These are phyloP conservation scores for Coemansia sp. DNA, from an alignment of 192 early-diverging fungal genomes.

Conservation along the genomic window DNA sequence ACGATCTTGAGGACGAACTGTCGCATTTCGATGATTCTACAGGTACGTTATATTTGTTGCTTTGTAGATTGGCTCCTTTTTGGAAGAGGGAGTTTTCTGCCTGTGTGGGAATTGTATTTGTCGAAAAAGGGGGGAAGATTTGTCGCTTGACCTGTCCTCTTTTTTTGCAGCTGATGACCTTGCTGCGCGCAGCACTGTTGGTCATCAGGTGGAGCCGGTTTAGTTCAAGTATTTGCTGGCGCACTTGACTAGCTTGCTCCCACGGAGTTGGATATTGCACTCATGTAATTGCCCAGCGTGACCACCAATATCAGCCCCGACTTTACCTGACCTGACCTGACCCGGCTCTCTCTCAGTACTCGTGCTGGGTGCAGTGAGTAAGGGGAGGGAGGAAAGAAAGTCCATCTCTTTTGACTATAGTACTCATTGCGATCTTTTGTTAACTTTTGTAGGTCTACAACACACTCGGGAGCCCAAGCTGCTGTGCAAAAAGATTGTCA, in stretches of 20 bases:
- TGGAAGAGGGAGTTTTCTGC: background rate
- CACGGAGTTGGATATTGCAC: constrained; percentile 2
- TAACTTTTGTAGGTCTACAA: constrained; percentile 53
- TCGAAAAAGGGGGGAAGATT: background rate
- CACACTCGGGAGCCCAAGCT: constrained; percentile 91
- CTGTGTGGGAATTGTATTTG: background rate
- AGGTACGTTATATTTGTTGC: constrained; percentile 28
- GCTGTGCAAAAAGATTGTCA: constrained; percentile 91
- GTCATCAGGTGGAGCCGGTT: constrained; percentile 5
- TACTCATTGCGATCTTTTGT: constrained; percentile 1
- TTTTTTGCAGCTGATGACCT: background rate
- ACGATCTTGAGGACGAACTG: constrained; percentile 78
- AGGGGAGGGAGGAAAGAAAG: background rate
- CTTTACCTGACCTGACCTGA: background rate
- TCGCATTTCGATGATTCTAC: constrained; percentile 64
- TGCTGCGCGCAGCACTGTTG: background rate
- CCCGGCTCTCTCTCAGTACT: background rate
- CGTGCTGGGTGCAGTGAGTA: background rate
- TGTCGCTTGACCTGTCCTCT: background rate
- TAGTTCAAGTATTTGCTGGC: background rate
- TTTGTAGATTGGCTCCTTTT: background rate
- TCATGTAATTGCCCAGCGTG: background rate
- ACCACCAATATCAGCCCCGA: background rate
- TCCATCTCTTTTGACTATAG: background rate
- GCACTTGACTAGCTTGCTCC: background rate